Evolutionary conservation across 2,329 filamentous ascomycete species (phyloP), one percentile per base, ranked within the genome.

Genomic region (Hyphodiscus sp.): DNA sequence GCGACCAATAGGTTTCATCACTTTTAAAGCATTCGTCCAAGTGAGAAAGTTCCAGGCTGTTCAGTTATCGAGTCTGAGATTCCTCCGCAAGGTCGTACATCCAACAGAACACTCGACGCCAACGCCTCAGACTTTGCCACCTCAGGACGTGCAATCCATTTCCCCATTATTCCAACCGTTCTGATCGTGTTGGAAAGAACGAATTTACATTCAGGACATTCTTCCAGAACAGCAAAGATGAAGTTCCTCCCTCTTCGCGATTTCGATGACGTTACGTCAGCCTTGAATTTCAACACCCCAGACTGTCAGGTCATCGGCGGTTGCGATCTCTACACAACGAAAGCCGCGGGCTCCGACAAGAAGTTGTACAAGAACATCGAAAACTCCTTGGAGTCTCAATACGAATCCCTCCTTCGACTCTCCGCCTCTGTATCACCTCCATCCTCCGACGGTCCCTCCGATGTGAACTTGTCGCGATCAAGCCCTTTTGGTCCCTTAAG

Each of bases 301-400:
- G 92, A 97, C 69, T 91, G 90, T 68, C 89, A 92, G 63, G 87
- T 99, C 56, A 86, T 91, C 26, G 94, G 94, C 64, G 89, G 89
- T 60, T 97, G 92, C 77, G 94, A 99, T 71, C 80, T 97, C 18
- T 99, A 96, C 76, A 97, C 92, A 10, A 96, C 91, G 23, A 99
- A 99, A 73, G 91, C 94, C 29, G 91, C 92, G 52, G 91, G 91
- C 45, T 86, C 86, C 59, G 94, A 99, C 70, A 96, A 96, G 80
- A 97, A 97, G 69, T 78, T 99, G 9, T 96, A 96, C 77, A 95
- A 91, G 73, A 89, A 86, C 68, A 97, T 99, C 67, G 91, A 96
- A 69, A 84, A 88, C 67, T 91, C 89, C 29, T 82, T 99, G 55
- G 91, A 95, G 70, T 87, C 88, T 41, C 90, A 96, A 70, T 91